A percentile compares a stretch with the other conserved stretches of the same genome.
Conservation (phyloP, 2,329 filamentous ascomycete species). For the Hypoxylon sp. region DNA sequence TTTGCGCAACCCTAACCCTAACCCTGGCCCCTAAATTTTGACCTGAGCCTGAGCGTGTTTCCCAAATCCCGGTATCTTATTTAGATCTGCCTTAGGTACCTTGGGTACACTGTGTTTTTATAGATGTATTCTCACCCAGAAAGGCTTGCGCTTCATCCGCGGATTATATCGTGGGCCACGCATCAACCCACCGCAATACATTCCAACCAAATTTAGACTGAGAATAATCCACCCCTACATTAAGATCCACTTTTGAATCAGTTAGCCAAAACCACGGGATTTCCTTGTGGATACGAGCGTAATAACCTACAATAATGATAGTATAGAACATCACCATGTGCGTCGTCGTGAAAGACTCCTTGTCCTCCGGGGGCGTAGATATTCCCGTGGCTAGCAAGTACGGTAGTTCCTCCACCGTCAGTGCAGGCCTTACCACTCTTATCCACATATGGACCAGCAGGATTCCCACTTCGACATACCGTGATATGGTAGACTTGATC, state of each 20-base stretch:
- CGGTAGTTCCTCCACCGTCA: slow-evolving; percentile 69
- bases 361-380: slow-evolving; percentile 77
- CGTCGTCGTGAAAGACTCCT: slow-evolving; percentile 68
- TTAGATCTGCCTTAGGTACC: background rate
- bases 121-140: background rate
- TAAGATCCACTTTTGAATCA: slow-evolving; percentile 60
- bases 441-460: slow-evolving; percentile 70
- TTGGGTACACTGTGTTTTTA: background rate
- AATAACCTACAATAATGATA: slow-evolving; percentile 68
- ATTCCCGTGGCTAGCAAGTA: slow-evolving; percentile 70
- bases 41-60: no score
- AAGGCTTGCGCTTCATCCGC: background rate
- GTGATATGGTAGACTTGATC: slow-evolving; percentile 74
- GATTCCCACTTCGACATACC: slow-evolving; percentile 68
- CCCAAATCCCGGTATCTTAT: background rate
- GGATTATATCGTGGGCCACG: slow-evolving; percentile 58
- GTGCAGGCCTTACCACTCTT: slow-evolving; percentile 66
- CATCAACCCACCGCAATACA: slow-evolving; percentile 57
- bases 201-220: slow-evolving; percentile 62
- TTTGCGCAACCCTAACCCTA: no score
- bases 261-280: slow-evolving; percentile 13
- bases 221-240: slow-evolving; percentile 64
- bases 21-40: no score
- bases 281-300: no score
- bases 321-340: slow-evolving; percentile 69